Evolutionary conservation across 345 rosid genomes (phyloP), one percentile per base, ranked within the genome.

Genomic region (Anastatica hierochuntica): DNA sequence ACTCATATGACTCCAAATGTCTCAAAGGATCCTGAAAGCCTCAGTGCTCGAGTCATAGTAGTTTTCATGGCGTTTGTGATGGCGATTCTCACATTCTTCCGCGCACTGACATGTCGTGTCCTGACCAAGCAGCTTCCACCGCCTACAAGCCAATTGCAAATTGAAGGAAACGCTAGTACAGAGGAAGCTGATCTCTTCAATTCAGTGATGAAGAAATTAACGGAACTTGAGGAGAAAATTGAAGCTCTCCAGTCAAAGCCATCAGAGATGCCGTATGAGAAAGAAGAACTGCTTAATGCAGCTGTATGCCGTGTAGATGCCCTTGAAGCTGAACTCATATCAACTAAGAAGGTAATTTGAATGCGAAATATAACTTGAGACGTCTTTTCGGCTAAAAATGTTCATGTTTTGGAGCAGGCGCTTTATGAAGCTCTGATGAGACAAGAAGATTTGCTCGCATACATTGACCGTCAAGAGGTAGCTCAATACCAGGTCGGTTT

Each of bases 261-360:
- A 44, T 76, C 82, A 21, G 94, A 77, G 77, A 94, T 94, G 99
- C 99, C 99, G 57, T 82, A 39, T 10, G 97, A 94, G 79, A 94
- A 94, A 78, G 99, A 69, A 76, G 99, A 94, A 63, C 62, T 94
- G 70, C 77, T 94, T 56, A 84, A 84, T 62, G 99, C 97, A 47
- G 97, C 97, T 44, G 96, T 94, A 40, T 94, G 92, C 56, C 95
- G 97, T 9, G 97, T 94, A 56, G 99, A 94, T 49, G 97, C 92
- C 14, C 73, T 94, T 35, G 99, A 94, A 77, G 99, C 99, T 1
- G 99, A 94, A 75, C 82, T 94, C 49, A 94, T 94, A 73, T 84
- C 99, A 53, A 85, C 99, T 26, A 94, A 94, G 58, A 85, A 94
- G 99, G 99, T 94, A 69, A 63, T n/a, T 0, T 49, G 35, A 41